phyloP scores from a whole-genome alignment of 805 yeast species.

The Teunomyces pallodes region DNA sequence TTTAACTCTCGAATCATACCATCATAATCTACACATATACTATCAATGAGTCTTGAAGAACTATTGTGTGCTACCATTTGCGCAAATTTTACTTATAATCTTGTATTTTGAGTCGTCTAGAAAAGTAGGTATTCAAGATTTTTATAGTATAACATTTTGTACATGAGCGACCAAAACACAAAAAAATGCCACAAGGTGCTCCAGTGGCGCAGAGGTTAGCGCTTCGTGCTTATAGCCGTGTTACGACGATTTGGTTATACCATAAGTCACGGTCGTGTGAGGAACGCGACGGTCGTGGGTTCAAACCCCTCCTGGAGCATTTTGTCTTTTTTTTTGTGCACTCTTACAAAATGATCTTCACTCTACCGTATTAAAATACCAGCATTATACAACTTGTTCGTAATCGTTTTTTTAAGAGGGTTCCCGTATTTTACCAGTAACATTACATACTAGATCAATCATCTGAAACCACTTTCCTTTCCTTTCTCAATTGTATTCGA shows the following conservation, averaged over 20 bases:
- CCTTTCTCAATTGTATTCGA: background rate
- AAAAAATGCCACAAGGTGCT: conserved; percentile 20
- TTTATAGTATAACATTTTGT: no score
- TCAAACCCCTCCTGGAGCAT: conserved; percentile 55
- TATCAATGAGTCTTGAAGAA: no score
- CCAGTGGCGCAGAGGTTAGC: conserved; percentile 56
- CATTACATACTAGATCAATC: no score
- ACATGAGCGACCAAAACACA: background rate
- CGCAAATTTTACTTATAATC: no score
- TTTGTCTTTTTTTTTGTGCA: conserved; percentile 30
- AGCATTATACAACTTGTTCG: background rate
- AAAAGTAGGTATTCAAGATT: no score
- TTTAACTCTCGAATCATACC: no score
- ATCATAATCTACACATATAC: no score
- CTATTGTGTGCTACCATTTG: no score
- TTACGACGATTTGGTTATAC: conserved; percentile 42
- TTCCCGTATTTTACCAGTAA: no score
- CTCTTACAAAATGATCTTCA: background rate
- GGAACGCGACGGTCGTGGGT: conserved; percentile 58
- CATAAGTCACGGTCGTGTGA: conserved; percentile 53
- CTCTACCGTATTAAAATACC: background rate
- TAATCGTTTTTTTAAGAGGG: no score
- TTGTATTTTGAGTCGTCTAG: no score
- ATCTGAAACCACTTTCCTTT: background rate
- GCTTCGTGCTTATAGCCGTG: conserved; percentile 53